Evolutionary conservation across 2,329 filamentous ascomycete species (phyloP).

Genomic region (Sporothrix dimorphospora): DNA sequence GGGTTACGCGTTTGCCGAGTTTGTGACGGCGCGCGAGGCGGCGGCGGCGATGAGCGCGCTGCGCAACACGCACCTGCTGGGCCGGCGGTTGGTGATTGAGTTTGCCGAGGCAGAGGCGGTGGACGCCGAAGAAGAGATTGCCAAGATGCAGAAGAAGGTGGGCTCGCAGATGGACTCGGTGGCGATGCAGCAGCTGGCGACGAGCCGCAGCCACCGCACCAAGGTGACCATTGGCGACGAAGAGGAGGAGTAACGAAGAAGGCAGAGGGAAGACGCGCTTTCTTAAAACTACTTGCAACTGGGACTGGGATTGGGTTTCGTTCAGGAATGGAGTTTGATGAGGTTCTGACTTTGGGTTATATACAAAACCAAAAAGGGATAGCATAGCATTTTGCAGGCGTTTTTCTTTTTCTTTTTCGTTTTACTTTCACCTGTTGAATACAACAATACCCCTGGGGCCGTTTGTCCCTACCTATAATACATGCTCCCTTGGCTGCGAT

Average conservation of each 20-base stretch:
- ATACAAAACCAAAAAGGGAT: conserved; percentile 1
- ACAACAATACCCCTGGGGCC: conserved; percentile 14
- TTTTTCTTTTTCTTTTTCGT: conserved; percentile 13
- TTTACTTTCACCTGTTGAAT: background rate
- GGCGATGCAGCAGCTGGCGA: conserved; percentile 84
- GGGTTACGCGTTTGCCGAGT: conserved; percentile 97
- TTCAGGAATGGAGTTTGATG: conserved; percentile 38
- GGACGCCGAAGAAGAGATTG: conserved; percentile 93
- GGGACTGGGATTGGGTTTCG: background rate
- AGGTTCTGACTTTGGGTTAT: conserved; percentile 20
- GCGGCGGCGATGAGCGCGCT: conserved; percentile 86
- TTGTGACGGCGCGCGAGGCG: conserved; percentile 78
- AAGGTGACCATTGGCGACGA: conserved; percentile 86
- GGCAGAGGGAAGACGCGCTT: conserved; percentile 28
- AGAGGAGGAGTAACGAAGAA: conserved; percentile 49
- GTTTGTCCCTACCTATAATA: background rate
- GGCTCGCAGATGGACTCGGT: conserved; percentile 89
- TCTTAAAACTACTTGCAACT: background rate
- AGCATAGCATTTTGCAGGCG: conserved; percentile 11
- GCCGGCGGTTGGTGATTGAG: conserved; percentile 85
- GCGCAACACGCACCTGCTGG: conserved; percentile 89
- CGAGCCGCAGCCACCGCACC: conserved; percentile 68
- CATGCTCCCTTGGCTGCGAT: background rate
- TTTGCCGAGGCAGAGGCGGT: conserved; percentile 87
- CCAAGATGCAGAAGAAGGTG: conserved; percentile 96